Evolutionary conservation across 495 filamentous ascomycete species (phyloP).

Genomic region (Penicillium crystallinum): DNA sequence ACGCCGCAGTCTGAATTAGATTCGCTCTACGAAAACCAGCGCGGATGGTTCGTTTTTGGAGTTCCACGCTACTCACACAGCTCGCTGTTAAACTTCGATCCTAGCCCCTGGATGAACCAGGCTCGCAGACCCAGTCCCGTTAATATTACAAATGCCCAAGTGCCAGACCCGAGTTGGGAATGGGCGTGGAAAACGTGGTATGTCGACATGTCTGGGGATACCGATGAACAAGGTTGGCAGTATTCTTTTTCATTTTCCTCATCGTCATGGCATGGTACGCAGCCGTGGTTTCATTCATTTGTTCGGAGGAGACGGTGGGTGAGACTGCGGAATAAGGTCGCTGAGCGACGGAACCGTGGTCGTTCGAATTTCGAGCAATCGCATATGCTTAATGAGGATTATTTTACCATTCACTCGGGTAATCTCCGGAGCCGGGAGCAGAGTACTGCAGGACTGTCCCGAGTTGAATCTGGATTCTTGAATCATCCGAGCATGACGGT

Average conservation of each 20-base stretch:
- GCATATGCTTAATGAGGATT: conserved; percentile 72
- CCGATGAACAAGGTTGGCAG: conserved; percentile 93
- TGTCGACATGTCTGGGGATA: conserved; percentile 80
- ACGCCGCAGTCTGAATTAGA: conserved; percentile 57
- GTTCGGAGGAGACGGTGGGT: conserved; percentile 87
- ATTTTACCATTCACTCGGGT: conserved; percentile 72
- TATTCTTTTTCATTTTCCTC: conserved; percentile 83
- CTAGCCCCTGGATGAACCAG: conserved; percentile 76
- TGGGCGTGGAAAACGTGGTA: conserved; percentile 96
- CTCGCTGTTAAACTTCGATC: conserved; percentile 84
- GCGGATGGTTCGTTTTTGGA: conserved; percentile 82
- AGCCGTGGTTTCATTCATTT: conserved; percentile 89
- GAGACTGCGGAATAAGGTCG: conserved; percentile 63
- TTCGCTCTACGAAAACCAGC: conserved; percentile 90
- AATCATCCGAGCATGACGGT: conserved; percentile 24
- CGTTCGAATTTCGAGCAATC: conserved; percentile 37
- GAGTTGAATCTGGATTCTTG: conserved; percentile 29
- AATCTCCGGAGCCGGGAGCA: conserved; percentile 39
- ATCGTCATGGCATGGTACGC: conserved; percentile 86
- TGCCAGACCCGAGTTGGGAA: conserved; percentile 92
- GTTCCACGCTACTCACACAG: conserved; percentile 80
- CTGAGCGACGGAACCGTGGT: conserved; percentile 18
- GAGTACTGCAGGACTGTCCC: conserved; percentile 27
- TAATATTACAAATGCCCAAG: conserved; percentile 82
- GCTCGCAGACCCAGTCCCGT: conserved; percentile 69